Base-by-base conservation (phyloP, 2,329 filamentous ascomycete species). In the Huntiella decipiens region DNA sequence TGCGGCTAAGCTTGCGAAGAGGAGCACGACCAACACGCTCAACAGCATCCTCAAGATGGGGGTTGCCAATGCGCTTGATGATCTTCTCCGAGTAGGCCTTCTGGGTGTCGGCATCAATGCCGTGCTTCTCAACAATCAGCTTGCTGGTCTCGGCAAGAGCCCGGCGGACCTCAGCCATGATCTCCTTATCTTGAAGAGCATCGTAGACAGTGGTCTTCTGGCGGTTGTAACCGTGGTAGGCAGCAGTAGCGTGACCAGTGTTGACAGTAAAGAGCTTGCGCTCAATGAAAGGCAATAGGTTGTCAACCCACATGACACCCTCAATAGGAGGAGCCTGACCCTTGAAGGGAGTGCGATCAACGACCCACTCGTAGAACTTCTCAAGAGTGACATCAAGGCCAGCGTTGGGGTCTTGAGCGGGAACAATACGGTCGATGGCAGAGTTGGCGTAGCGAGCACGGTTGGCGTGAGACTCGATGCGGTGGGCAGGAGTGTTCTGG, bases 261-360 rank as follows among this genome's bases (percentile, higher is more conserved):
- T 98, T 98, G 73, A 98, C 88, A 16, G 91, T 98, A 72, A 87
- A 98, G 53, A 98, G 79, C 74, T 98, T 98, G 63, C 91, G 87
- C 77, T 98, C 91, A 57, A 98, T 96, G 68, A 88, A 98, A 48
- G 91, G 91, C 59, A 79, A 73, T 28, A 98, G 76, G 65, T 96
- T 73, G 53, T 85, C 77, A 50, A 96, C 91, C 77, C 84, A 95
- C 66, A 93, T 82, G 60, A 96, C 79, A 50, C 87, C 88, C 53
- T 91, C 64, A 57, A 98, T 88, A 13, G 74, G 64, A 4, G 86
- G 87, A 54, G 74, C 71, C 45, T 71, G 69, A 51, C 72, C 66
- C 52, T 79, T 74, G 63, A 96, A 95, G 2, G 88, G 88, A 38
- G 76, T 80, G 60, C 76, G 68, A 60, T 98, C 91, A 44, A 98